A percentile compares a stretch with the other conserved stretches of the same genome.
Evolutionary conservation across 2,329 filamentous ascomycete genomes (phyloP).

Genomic region (Fusarium poae): DNA sequence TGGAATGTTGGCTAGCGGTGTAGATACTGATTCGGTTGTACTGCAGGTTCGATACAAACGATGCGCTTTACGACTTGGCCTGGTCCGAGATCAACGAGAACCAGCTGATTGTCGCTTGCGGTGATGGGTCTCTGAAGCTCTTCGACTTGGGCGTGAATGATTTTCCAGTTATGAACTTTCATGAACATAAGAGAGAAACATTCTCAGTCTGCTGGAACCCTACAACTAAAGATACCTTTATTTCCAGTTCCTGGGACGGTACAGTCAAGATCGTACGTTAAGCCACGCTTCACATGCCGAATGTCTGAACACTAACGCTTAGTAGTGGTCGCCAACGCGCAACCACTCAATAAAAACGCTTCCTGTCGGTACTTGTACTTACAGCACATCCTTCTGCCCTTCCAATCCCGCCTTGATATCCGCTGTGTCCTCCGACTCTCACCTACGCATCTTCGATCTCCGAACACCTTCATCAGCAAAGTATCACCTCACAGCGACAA

Average conservation of each 20-base stretch:
- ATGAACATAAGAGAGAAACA: slow-evolving; percentile 92
- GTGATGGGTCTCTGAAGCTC: slow-evolving; percentile 94
- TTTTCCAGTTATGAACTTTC: slow-evolving; percentile 91
- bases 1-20: not conserved
- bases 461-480: slow-evolving; percentile 86
- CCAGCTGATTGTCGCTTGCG: slow-evolving; percentile 88
- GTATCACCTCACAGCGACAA: slow-evolving; percentile 85
- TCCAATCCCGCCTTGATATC: slow-evolving; percentile 88
- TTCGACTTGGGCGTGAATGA: slow-evolving; percentile 86
- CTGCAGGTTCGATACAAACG: slow-evolving; percentile 91
- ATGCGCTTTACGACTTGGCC: slow-evolving; percentile 92
- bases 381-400: slow-evolving; percentile 91
- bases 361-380: slow-evolving; percentile 93
- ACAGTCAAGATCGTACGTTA: slow-evolving; percentile 82
- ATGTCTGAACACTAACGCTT: slow-evolving; percentile 11
- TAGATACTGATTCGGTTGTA: slow-evolving; percentile 3
- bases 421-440: slow-evolving; percentile 88
- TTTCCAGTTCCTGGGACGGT: slow-evolving; percentile 95
- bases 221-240: slow-evolving; percentile 88
- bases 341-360: slow-evolving; percentile 83
- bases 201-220: slow-evolving; percentile 95
- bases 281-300: not conserved
- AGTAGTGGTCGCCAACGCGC: slow-evolving; percentile 84
- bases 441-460: slow-evolving; percentile 91
- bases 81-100: slow-evolving; percentile 98